Evolutionary conservation across 2,329 filamentous ascomycete species (phyloP), one percentile per base, ranked within the genome.

Genomic region (Neopestalotiopsis rosae): DNA sequence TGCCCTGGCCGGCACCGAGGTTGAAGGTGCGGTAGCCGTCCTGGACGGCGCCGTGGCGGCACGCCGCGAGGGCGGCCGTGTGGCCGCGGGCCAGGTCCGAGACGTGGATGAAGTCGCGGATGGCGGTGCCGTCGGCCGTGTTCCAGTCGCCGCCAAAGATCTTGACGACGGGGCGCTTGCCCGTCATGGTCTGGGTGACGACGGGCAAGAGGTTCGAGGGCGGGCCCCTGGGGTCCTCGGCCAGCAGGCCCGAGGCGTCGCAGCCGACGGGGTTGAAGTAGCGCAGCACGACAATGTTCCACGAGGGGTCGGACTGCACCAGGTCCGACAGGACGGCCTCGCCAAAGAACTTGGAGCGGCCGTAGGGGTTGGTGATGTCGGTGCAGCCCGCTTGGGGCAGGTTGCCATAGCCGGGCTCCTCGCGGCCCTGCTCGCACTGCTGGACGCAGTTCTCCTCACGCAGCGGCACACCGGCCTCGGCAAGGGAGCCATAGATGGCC

Each of bases 61-160:
- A 76, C 34, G 81, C 74, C 17, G 75, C 68, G 28, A 90, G 80
- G 1, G 90, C 90, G 6, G 89, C 88, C 49, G 91, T 85, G 77
- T 92, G 90, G 4, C 88, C 90, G 57, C 86, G 82, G 5, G 89
- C 89, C 59, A 92, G 83, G 76, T 92, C 90, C 17, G 85, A 87
- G 49, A 91, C 90, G 72, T 92, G 90, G 71, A 92, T 90, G 74
- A 90, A 92, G 77, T 92, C 90, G 57, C 90, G 87, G 56, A 92
- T 84, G 1, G 89, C 89, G 0, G 90, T 91, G 17, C 90, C 90
- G 72, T 92, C 90, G 4, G 83, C 80, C 0, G 90, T 92, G 68
- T 89, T 84, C 85, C 89, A 92, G 77, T 92, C 89, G 2, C 83
- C 84, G 7, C 90, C 90, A 71, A 89, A 92, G 66, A 92, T 86